Percentiles rank a stretch among this genome's conserved stretches.
Conservation (phyloP, 345 rosid species). For the Ceriops tagal region DNA sequence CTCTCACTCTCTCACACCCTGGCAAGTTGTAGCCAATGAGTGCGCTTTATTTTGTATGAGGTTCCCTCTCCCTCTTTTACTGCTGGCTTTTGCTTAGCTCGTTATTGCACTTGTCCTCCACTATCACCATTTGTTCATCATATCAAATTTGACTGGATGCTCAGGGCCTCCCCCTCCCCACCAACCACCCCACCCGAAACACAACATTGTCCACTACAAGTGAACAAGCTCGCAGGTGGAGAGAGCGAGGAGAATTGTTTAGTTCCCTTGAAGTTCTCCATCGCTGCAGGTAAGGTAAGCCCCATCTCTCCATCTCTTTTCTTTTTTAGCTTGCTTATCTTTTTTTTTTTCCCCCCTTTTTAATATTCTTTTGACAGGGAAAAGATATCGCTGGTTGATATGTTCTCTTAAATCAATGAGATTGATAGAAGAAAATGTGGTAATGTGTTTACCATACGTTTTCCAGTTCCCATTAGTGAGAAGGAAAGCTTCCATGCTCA, state of each 20-base stretch:
- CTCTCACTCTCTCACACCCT: no score
- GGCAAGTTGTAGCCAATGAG: constrained; percentile 22
- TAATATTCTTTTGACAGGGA: not conserved
- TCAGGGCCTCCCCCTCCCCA: constrained; percentile 13
- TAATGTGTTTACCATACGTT: not conserved
- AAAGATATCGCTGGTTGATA: not conserved
- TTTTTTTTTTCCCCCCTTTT: not conserved
- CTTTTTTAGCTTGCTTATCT: not conserved
- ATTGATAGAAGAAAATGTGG: not conserved
- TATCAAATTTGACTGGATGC: constrained; percentile 19
- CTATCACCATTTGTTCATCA: constrained; percentile 22
- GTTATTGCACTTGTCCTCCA: constrained; percentile 39
- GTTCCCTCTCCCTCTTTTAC: constrained; percentile 45
- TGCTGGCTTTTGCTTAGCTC: constrained; percentile 22
- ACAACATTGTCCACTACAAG: constrained; percentile 8
- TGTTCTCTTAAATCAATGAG: not conserved
- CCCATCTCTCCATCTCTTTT: constrained; percentile 7
- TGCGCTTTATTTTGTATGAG: constrained; percentile 50
- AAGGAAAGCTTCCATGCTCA: not conserved
- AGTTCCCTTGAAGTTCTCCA: constrained; percentile 1
- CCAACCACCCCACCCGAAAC: not conserved
- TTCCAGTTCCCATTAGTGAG: not conserved
- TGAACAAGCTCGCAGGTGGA: constrained; percentile 9
- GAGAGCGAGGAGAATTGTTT: not conserved
- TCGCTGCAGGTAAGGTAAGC: constrained; percentile 15